Evolutionary conservation across 345 rosid species (phyloP), one percentile per base, ranked within the genome.

Genomic region (Citrus australasica): DNA sequence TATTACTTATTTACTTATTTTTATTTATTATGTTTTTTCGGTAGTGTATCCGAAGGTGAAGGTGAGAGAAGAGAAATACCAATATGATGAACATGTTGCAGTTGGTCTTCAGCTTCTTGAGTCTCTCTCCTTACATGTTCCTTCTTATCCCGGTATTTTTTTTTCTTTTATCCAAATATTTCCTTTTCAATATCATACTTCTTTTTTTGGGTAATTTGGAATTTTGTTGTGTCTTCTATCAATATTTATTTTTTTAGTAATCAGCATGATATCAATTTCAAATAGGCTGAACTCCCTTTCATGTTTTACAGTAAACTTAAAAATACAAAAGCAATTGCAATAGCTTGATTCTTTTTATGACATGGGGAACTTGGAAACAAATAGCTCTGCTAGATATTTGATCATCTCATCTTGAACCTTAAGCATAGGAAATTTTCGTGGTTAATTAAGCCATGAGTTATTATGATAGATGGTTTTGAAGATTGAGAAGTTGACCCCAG

Each of bases 31-130:
- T 42, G 4, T 37, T 67, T 60, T n/a, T 22, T 30, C 14, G 75
- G 60, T n/a, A 89, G 94, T 91, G 91, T 91, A 89, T 80, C 91
- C 94, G 4, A 88, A 81, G 84, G 86, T 86, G 85, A 90, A 71
- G 86, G 86, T 89, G 60, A 84, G 83, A 68, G 77, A 80, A 28
- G 84, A 85, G 55, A 65, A 24, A 76, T 66, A 64, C 38, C 77
- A 58, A 62, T 85, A 76, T 73, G 84, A 84, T 78, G 78, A 56
- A 14, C 78, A 28, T 21, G 76, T 19, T 40, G 28, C 60, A 25
- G 67, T 71, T 24, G 87, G 79, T 76, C 78, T 59, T 65, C 67
- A 75, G 33, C 83, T 83, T 68, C 67, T 91, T 24, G 86, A 82
- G 58, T 91, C 81, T 78, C 87, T 89, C 71, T 84, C 86, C 48